Conservation (phyloP, 208 protist species). For the Leptomonas seymouri region DNA sequence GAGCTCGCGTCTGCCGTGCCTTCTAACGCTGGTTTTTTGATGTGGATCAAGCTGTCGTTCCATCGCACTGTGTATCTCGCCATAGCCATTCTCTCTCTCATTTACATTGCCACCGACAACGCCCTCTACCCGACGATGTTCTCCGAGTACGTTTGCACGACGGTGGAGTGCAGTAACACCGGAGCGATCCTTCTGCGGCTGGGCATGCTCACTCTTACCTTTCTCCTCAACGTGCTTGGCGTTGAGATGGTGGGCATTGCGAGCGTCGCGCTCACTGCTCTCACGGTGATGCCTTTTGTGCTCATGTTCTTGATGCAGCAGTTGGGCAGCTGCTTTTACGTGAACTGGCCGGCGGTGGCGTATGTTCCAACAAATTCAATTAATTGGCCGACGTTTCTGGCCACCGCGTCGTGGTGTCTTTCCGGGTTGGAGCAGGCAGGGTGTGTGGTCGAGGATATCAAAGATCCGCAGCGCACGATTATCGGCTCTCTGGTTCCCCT, state of each 20-base stretch:
- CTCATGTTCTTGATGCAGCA: constrained; percentile 66
- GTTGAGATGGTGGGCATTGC: constrained; percentile 63
- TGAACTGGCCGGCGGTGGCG: constrained; percentile 75
- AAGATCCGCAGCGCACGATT: constrained; percentile 67
- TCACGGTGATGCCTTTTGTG: constrained; percentile 66
- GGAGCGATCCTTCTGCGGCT: constrained; percentile 37
- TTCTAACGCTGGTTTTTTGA: constrained; percentile 77
- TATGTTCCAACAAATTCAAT: constrained; percentile 53
- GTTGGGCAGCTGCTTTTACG: constrained; percentile 56
- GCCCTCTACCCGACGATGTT: constrained; percentile 81
- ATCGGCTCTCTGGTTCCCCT: constrained; percentile 65
- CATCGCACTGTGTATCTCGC: constrained; percentile 66
- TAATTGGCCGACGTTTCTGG: constrained; percentile 72
- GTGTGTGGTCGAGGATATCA: constrained; percentile 68
- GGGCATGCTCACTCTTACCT: constrained; percentile 57
- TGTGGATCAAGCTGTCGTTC: constrained; percentile 76
- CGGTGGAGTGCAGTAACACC: constrained; percentile 37
- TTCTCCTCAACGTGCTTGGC: constrained; percentile 67
- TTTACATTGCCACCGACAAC: constrained; percentile 76
- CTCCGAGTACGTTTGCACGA: constrained; percentile 76
- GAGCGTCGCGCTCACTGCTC: constrained; percentile 58
- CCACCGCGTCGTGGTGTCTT: constrained; percentile 84
- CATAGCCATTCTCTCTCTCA: constrained; percentile 64
- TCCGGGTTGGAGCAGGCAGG: constrained; percentile 83
- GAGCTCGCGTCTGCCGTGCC: constrained; percentile 75